Percentiles rank a stretch among this genome's conserved stretches.
Evolutionary conservation across 805 yeast species (phyloP).

Genomic region (Yarrowia hollandica): DNA sequence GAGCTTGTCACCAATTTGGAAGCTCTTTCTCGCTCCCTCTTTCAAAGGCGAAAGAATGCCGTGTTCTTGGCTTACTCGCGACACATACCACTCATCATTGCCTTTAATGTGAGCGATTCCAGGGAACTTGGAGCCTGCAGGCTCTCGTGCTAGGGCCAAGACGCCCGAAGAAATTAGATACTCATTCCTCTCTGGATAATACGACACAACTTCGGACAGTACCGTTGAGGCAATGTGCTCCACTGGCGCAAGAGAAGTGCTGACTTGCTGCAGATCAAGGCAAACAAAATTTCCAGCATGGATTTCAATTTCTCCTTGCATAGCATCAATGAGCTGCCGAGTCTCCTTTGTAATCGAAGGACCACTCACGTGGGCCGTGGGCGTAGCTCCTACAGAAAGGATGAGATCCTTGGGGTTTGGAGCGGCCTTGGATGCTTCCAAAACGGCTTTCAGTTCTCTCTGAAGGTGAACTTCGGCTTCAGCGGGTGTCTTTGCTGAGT

Average conservation of each 20-base stretch:
- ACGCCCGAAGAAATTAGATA: constrained; percentile 72
- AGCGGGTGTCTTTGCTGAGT: constrained; percentile 48
- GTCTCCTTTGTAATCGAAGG: neutral
- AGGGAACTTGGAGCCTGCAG: constrained; percentile 54
- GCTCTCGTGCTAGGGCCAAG: constrained; percentile 65
- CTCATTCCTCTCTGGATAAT: constrained; percentile 64
- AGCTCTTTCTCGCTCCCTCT: constrained; percentile 29
- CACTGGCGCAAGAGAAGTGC: constrained; percentile 57
- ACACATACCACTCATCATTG: constrained; percentile 60
- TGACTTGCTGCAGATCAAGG: constrained; percentile 75
- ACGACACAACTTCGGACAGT: constrained; percentile 58
- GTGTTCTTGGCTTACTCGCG: constrained; percentile 75
- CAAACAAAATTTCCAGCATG: constrained; percentile 82
- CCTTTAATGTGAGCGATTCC: constrained; percentile 57
- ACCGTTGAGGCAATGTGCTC: constrained; percentile 54
- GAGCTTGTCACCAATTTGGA: constrained; percentile 51
- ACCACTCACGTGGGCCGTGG: constrained; percentile 13
- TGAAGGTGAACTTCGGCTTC: constrained; percentile 52
- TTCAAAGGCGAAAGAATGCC: constrained; percentile 55
- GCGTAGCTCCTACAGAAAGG: constrained; percentile 75
- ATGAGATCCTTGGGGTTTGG: constrained; percentile 46
- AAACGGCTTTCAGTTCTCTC: constrained; percentile 60
- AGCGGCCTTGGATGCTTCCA: constrained; percentile 50
- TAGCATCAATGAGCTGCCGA: constrained; percentile 7
- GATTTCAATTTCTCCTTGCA: constrained; percentile 52